A percentile compares a stretch with the other conserved stretches of the same genome.
phyloP scores from a whole-genome alignment of 1,284 basidiomycete genomes.

The Phlebopus sp. region DNA sequence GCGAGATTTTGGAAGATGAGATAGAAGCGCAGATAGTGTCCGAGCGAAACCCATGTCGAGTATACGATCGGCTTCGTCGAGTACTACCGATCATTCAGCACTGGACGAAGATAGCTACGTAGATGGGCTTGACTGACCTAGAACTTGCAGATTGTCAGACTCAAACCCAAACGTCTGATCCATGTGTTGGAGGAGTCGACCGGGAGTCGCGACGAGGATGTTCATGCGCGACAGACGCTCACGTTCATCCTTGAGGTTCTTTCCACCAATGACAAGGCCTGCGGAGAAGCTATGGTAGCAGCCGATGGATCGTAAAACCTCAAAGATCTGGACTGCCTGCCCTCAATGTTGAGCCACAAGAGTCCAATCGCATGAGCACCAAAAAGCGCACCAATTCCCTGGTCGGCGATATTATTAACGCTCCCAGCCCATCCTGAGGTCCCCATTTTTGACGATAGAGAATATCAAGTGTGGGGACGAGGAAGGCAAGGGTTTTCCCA shows the following conservation, averaged over 20 bases:
- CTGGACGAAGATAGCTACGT: neutral
- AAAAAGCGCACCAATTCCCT: slow-evolving; percentile 75
- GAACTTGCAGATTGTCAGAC: slow-evolving; percentile 83
- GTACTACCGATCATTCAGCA: slow-evolving; percentile 48
- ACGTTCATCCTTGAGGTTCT: slow-evolving; percentile 91
- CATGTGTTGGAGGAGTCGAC: slow-evolving; percentile 94
- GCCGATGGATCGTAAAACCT: slow-evolving; percentile 90
- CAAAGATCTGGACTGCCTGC: slow-evolving; percentile 95
- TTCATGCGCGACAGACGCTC: slow-evolving; percentile 93
- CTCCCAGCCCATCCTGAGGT: slow-evolving; percentile 83
- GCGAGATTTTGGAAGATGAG: slow-evolving; percentile 80
- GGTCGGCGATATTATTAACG: slow-evolving; percentile 92
- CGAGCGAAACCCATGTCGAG: slow-evolving; percentile 95
- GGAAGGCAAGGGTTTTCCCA: slow-evolving; percentile 82
- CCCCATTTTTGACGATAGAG: slow-evolving; percentile 79
- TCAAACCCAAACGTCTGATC: slow-evolving; percentile 98
- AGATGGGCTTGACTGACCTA: slow-evolving; percentile 55
- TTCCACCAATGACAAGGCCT: slow-evolving; percentile 94
- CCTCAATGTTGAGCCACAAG: slow-evolving; percentile 6
- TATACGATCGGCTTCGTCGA: slow-evolving; percentile 96
- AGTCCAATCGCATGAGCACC: neutral
- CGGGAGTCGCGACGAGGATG: slow-evolving; percentile 95
- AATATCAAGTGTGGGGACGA: slow-evolving; percentile 75
- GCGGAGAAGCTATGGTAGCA: slow-evolving; percentile 91
- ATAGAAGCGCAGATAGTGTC: slow-evolving; percentile 87